Conservation (phyloP, 1,284 basidiomycete species). For the Bjerkandera adusta region DNA sequence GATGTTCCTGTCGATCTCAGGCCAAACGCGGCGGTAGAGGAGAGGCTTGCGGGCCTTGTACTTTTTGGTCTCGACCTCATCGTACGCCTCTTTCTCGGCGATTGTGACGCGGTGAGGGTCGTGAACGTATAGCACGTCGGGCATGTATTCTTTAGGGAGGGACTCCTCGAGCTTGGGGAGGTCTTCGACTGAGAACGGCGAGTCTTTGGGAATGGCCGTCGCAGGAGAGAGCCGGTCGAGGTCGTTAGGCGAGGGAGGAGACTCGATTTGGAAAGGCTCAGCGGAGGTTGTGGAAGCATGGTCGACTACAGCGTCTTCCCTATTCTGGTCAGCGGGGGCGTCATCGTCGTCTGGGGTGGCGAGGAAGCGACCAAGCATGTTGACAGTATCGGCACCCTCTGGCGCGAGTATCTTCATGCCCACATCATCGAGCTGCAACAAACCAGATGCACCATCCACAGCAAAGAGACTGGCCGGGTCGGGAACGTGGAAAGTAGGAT, state of each 20-base stretch:
- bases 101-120: constrained; percentile 19
- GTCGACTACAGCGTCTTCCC: not conserved
- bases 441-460: too few relatives aligned
- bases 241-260: not conserved
- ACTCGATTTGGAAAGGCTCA: not conserved
- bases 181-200: constrained; percentile 12
- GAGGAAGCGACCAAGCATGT: constrained; percentile 1
- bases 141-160: constrained; percentile 31
- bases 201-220: constrained; percentile 1
- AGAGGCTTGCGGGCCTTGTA: not conserved
- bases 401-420: not conserved
- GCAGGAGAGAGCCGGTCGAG: not conserved
- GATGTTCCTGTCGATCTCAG: constrained; percentile 11
- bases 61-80: not conserved
- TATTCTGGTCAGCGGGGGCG: not conserved
- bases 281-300: not conserved
- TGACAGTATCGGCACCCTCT: not conserved
- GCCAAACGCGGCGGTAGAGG: constrained; percentile 25
- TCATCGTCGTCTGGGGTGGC: constrained; percentile 11
- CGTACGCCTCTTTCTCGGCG: not conserved
- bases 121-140: constrained; percentile 32
- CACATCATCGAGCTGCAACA: not conserved
- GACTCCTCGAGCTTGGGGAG: constrained; percentile 32
- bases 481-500: too few relatives aligned
- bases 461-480: too few relatives aligned